Base-by-base conservation (phyloP, 345 rosid species). In the Salix exigua region DNA sequence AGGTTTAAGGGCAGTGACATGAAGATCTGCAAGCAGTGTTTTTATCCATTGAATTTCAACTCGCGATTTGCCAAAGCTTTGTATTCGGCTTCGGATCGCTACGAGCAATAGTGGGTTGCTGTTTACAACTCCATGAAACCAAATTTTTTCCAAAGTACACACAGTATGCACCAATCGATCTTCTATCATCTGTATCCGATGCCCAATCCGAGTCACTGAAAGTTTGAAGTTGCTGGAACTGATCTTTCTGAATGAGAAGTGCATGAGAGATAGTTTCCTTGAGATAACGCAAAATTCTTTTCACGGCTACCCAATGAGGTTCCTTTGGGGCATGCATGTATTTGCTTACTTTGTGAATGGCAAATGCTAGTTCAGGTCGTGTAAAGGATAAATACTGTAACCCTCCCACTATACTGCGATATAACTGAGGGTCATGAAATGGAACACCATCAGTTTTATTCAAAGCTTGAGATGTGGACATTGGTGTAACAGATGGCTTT, bases 231-330 rank as follows among this genome's bases (percentile, higher is more conserved):
- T 4, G 55, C 2, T 5, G 3, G 1, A 1, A 2, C 2, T 2
- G 3, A 30, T 30, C 31, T 0, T 3, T n/a, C 1, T 18, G n/a
- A 1, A 50, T 6, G 2, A 50, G 7, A 4, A 50, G 6, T 17
- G 0, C 5, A 50, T 50, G n/a, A 1, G 55, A 50, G 0, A 18
- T 50, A 2, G 0, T 50, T 0, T 50, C 7, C 0, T 50, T 50
- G 0, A 50, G 5, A 1, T 50, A 50, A 17, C 0, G 8, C 9
- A 50, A 1, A 4, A 50, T 50, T 0, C 8, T 2, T 51, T 51
- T 51, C 0, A 51, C 23, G 0, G 23, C 4, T 0, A 0, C 10
- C 4, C 23, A 51, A 0, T 51, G 23, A 0, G 7, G 7, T 0
- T 6, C 10, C 8, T 0, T 19, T 0, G 58, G 8, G 0, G 19